These are phyloP conservation scores for Cryptosporidium xiaoi DNA, from an alignment of 169 alveolate genomes.

Conservation along the genomic window DNA sequence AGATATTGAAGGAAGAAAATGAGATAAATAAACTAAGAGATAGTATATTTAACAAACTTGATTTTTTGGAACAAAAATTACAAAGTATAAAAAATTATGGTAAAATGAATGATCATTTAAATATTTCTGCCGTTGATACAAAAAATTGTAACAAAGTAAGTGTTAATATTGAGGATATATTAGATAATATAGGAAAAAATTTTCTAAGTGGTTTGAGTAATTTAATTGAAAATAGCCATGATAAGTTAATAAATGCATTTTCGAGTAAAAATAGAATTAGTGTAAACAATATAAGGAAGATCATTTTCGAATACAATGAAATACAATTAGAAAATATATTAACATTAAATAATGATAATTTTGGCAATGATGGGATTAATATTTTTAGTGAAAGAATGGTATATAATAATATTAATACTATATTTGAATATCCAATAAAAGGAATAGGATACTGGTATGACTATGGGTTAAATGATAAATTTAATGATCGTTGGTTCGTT, in stretches of 20 bases:
- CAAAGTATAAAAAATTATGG: constrained; percentile 4
- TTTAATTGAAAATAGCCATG: constrained; percentile 18
- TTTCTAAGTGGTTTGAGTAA: constrained; percentile 7
- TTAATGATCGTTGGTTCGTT: constrained; percentile 68
- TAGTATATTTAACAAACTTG: constrained; percentile 10
- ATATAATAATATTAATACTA: neutral
- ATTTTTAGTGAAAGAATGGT: neutral
- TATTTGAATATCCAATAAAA: constrained; percentile 24
- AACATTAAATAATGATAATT: neutral
- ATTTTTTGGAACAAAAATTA: constrained; percentile 8
- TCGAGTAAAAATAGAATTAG: neutral
- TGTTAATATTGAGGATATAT: constrained; percentile 23
- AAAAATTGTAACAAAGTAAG: neutral
- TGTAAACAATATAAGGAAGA: constrained; percentile 1
- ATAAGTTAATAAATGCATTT: constrained; percentile 8
- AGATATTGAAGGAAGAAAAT: constrained; percentile 6
- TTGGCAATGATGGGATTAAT: neutral
- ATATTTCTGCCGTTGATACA: neutral
- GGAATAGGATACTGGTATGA: constrained; percentile 65
- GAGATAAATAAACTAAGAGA: constrained; percentile 33
- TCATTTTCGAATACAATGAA: constrained; percentile 20
- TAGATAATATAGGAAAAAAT: constrained; percentile 44
- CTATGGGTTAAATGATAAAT: constrained; percentile 26
- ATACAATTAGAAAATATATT: constrained; percentile 8
- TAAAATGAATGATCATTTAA: neutral